Conservation (phyloP, 2,329 filamentous ascomycete species). For the Hypoxylon rubiginosum region DNA sequence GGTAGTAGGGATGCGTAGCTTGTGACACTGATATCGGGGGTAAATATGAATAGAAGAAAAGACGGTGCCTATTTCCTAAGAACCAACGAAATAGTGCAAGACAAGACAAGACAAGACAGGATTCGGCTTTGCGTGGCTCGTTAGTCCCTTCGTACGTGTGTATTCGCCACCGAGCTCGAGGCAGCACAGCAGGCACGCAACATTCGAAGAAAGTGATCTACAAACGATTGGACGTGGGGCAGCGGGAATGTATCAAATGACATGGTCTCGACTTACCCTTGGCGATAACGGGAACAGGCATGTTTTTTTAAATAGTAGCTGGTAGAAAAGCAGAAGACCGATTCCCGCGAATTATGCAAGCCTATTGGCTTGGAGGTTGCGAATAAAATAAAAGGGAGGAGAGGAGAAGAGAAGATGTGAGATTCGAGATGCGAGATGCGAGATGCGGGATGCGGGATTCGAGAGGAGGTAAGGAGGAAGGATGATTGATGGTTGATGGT, state of each 20-base stretch:
- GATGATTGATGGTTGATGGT: too few relatives aligned
- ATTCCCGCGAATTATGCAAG: slow-evolving; percentile 8
- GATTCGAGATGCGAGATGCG: background rate
- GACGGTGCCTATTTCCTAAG: slow-evolving; percentile 27
- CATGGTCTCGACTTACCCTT: slow-evolving; percentile 53
- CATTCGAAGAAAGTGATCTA: slow-evolving; percentile 44
- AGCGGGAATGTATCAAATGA: slow-evolving; percentile 31
- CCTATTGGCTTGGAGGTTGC: slow-evolving; percentile 12
- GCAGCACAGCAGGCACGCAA: slow-evolving; percentile 41
- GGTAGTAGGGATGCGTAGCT: slow-evolving; percentile 9
- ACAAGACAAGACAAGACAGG: slow-evolving; percentile 3
- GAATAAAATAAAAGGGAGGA: slow-evolving; percentile 7
- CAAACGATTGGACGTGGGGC: slow-evolving; percentile 46
- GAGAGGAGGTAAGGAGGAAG: slow-evolving; percentile 11
- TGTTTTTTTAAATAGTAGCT: slow-evolving; percentile 41
- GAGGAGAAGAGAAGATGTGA: slow-evolving; percentile 9
- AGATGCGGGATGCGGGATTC: too few relatives aligned
- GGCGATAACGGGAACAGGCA: slow-evolving; percentile 55
- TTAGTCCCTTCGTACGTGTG: slow-evolving; percentile 27
- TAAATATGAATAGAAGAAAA: slow-evolving; percentile 14
- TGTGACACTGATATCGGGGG: slow-evolving; percentile 8
- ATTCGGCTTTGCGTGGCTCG: slow-evolving; percentile 43
- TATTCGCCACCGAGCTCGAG: slow-evolving; percentile 44
- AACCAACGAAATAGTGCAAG: slow-evolving; percentile 14
- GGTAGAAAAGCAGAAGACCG: slow-evolving; percentile 17